Base-by-base conservation (phyloP, 2,329 filamentous ascomycete species). In the Helotiales sp. region DNA sequence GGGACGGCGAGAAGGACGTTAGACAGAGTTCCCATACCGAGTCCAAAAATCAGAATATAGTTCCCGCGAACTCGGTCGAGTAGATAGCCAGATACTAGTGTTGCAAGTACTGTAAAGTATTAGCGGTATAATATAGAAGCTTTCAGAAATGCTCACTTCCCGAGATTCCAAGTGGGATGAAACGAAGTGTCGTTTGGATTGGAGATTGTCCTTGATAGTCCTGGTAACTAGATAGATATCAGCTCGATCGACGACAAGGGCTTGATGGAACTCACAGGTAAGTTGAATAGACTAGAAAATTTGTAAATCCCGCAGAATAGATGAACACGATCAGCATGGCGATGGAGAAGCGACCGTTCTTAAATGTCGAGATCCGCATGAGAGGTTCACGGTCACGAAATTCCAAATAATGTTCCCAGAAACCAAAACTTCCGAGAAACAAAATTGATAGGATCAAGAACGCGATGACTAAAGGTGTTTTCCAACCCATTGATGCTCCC, bases 401-500 rank as follows among this genome's bases (percentile, higher is more conserved):
- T 73, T 90, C 88, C 26, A 88, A 83, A 68, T 85, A 20, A 89
- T 24, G 0, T 32, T 71, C 64, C 70, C 70, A 75, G 8, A 63
- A 34, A 30, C 67, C 17, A 20, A 75, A 75, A 0, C 34, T 24
- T 0, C 37, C 52, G 1, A 73, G 52, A 30, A 85, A 82, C 71
- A 91, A 90, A 1, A 80, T 77, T 3, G 77, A 79, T 3, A 91
- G 79, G 15, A 91, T 79, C 5, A 88, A 68, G 10, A 90, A 17
- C 0, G 88, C 84, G 3, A 89, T 77, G 2, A 87, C 85, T 85
- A 87, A 91, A 0, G 88, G 83, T 0, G 84, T 86, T 7, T 78
- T 76, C 90, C 90, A 93, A 5, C 90, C 89, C 1, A 89, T 86
- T 0, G 90, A 86, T 70, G 91, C 91, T 22, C 89, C 90, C 74